Percentiles rank a stretch among this genome's conserved stretches.
Evolutionary conservation across 495 filamentous ascomycete genomes (phyloP).

Genomic region (Hypoxylon subgilvum): DNA sequence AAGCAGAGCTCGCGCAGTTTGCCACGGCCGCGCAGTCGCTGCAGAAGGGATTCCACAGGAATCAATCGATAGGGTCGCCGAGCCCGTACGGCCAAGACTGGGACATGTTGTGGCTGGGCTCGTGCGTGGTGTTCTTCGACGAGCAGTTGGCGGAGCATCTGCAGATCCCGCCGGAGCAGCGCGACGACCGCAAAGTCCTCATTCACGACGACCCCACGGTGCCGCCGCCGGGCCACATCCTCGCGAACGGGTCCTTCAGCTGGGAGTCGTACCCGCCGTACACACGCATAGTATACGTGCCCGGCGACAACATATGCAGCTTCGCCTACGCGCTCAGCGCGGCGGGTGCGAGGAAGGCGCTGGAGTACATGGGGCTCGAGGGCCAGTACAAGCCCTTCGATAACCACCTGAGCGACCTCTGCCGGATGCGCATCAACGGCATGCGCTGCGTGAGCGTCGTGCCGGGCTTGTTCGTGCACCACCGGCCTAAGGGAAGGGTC

Average conservation of each 20-base stretch:
- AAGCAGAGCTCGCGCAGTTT: constrained; percentile 54
- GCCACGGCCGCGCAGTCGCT: constrained; percentile 45
- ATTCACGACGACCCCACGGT: constrained; percentile 32
- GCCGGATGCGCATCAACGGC: constrained; percentile 34
- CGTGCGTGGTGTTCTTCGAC: constrained; percentile 47
- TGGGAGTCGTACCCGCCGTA: constrained; percentile 44
- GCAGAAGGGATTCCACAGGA: constrained; percentile 34
- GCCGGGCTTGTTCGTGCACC: constrained; percentile 55
- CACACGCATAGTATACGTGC: constrained; percentile 54
- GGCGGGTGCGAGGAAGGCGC: constrained; percentile 57
- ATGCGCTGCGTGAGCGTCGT: constrained; percentile 52
- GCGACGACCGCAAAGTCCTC: constrained; percentile 16
- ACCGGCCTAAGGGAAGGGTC: constrained; percentile 48
- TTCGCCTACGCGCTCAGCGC: constrained; percentile 62
- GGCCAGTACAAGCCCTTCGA: constrained; percentile 53
- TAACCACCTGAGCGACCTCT: constrained; percentile 54
- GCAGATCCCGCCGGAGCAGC: constrained; percentile 15
- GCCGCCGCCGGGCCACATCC: constrained; percentile 19
- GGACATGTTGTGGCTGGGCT: constrained; percentile 64
- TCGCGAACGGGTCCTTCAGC: constrained; percentile 25
- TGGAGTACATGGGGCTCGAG: constrained; percentile 53
- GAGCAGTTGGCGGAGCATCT: constrained; percentile 26
- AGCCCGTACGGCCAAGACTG: constrained; percentile 65
- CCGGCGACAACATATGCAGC: constrained; percentile 55
- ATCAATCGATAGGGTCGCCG: constrained; percentile 34